Evolutionary conservation across 2,329 filamentous ascomycete species (phyloP), one percentile per base, ranked within the genome.

Genomic region (Venturia carpophila): DNA sequence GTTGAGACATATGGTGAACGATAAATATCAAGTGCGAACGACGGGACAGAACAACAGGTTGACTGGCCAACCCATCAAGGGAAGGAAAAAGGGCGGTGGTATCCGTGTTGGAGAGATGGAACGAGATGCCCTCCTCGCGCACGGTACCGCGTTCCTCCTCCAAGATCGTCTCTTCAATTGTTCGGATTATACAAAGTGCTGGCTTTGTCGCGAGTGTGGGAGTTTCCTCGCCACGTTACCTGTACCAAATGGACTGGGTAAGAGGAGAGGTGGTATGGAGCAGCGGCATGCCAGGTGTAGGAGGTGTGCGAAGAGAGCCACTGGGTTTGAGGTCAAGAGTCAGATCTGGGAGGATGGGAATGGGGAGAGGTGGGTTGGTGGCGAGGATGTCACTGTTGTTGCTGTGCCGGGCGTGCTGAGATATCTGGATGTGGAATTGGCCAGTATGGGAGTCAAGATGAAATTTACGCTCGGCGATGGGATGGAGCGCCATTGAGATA

Each of bases 21-120:
- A 99, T 78, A 99, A 99, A 79, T 99, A 90, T 82, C 94, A 99
- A 77, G 94, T 97, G 65, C 87, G 94, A 77, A 97, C 94, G 2
- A 97, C 94, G 0, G 94, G 94, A 65, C 92, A 92, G 0, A 89
- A 97, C 55, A 94, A 94, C 65, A 85, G 88, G 30, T 86, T 94
- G 19, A 97, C 93, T 0, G 92, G 93, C 41, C 94, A 99, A 75
- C 94, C 94, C 49, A 94, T 99, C 82, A 97, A 97, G 81, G 94
- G 94, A 69, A 84, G 94, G 75, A 94, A 95, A 75, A 91, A 93
- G 77, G 94, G 93, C 73, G 94, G 94, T 79, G 94, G 94, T 87
- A 97, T 99, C 74, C 92, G 94, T 82, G 93, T 99, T 39, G 94
- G 94, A 78, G 94, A 99, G 78, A 99, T 99, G 94, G 94, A 99